Percentiles rank a stretch among this genome's conserved stretches.
Conservation (phyloP, 768 basidiomycete genomes). For the Calocybe indica region DNA sequence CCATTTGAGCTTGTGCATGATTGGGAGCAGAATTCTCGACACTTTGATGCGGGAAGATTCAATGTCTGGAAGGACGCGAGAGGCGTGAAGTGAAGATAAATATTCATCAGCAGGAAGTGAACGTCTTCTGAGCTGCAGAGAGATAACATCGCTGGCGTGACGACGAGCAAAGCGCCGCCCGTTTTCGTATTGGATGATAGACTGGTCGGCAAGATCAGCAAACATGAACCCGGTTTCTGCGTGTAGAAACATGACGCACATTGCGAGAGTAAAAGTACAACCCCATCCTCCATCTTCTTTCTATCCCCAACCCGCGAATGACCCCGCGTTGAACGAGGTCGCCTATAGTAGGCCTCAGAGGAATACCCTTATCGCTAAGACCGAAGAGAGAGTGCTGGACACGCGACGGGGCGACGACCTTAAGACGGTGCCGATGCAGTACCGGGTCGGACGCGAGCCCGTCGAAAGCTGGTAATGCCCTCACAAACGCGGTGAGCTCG, state of each 20-base stretch:
- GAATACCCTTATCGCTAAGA: constrained; percentile 44
- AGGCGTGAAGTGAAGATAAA: constrained; percentile 39
- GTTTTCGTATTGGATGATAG: constrained; percentile 61
- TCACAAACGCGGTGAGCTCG: constrained; percentile 52
- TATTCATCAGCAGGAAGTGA: constrained; percentile 24
- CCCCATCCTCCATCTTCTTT: constrained; percentile 61
- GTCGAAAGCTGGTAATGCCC: constrained; percentile 40
- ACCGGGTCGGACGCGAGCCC: constrained; percentile 55
- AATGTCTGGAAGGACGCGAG: constrained; percentile 56
- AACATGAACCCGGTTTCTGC: constrained; percentile 1
- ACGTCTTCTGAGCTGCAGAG: constrained; percentile 48
- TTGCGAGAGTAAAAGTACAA: constrained; percentile 56
- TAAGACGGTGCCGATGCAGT: constrained; percentile 56
- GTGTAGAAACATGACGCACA: constrained; percentile 30
- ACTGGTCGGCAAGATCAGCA: constrained; percentile 31
- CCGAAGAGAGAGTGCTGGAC: constrained; percentile 62
- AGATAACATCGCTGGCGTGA: constrained; percentile 46
- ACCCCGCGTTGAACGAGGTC: constrained; percentile 69
- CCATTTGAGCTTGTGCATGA: constrained; percentile 68
- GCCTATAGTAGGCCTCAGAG: constrained; percentile 56
- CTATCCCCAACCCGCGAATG: constrained; percentile 61
- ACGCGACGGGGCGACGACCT: constrained; percentile 60
- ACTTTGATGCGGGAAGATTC: constrained; percentile 52
- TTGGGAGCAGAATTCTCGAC: constrained; percentile 57
- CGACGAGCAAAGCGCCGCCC: constrained; percentile 46